A percentile compares a stretch with the other conserved stretches of the same genome.
These are phyloP conservation scores for Hypholoma fasciculare DNA, from an alignment of 768 basidiomycete species.

Conservation along the genomic window DNA sequence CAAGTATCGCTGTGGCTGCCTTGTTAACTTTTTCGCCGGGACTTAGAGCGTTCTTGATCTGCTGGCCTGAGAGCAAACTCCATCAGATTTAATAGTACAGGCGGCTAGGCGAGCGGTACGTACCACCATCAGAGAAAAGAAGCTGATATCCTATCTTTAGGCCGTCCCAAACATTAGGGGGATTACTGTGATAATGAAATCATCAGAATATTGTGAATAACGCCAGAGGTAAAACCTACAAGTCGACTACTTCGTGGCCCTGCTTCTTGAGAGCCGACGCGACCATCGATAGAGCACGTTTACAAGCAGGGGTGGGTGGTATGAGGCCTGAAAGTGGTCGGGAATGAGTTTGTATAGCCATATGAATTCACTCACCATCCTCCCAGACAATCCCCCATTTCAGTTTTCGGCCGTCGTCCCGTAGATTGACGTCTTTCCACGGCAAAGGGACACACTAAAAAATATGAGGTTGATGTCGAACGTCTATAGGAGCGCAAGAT, in stretches of 20 bases:
- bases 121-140: constrained; percentile 58
- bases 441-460: constrained; percentile 49
- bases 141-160: constrained; percentile 53
- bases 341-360: too few relatives aligned
- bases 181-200: constrained; percentile 21
- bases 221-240: constrained; percentile 40
- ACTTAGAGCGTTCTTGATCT: constrained; percentile 35
- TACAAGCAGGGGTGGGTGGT: constrained; percentile 63
- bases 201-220: neutral
- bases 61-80: constrained; percentile 36
- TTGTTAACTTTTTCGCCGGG: constrained; percentile 33
- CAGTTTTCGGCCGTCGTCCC: constrained; percentile 47
- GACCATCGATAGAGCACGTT: constrained; percentile 52
- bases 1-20: constrained; percentile 28
- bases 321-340: constrained; percentile 44
- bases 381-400: constrained; percentile 67
- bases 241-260: constrained; percentile 64
- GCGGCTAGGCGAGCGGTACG: constrained; percentile 4
- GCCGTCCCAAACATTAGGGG: constrained; percentile 53
- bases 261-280: constrained; percentile 51
- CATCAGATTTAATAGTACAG: constrained; percentile 1
- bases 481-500: neutral
- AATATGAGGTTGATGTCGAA: neutral
- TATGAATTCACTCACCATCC: constrained; percentile 31
- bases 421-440: constrained; percentile 48